Evolutionary conservation across 1,284 basidiomycete genomes (phyloP), one percentile per base, ranked within the genome.

Genomic region (Flammula alnicola): DNA sequence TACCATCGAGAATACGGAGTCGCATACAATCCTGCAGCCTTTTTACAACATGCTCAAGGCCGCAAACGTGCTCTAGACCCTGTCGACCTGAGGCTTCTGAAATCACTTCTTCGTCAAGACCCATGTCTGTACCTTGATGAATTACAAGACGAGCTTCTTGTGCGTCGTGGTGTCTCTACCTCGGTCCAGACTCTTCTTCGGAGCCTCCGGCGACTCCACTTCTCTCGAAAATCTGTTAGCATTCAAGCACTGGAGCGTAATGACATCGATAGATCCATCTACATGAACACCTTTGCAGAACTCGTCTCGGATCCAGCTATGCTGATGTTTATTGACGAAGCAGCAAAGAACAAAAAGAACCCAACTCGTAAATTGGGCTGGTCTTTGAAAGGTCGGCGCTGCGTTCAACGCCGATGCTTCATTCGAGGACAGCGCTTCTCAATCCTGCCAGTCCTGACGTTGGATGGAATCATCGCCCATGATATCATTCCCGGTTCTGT

Each of bases 241-340:
- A 49, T 36, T 2, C 38, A 45, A 22, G 62, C 62, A 4, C 30
- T 61, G 16, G 53, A 66, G 41, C 32, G 37, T 0, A 64, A 63
- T 37, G 60, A 64, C 7, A 38, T 61, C 7, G n/a, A 40, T 10
- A 32, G 49, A 7, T 54, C 62, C 11, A 20, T 55, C 2, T 67
- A 54, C 38, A 67, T 66, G 64, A 60, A 63, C n/a, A 9, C 26
- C 3, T 63, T 67, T 35, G 55, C 47, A 6, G 47, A 52, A 1
- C 40, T 51, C 12, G 44, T 58, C 3, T 32, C 54, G 0, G 48
- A 65, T 48, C 54, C 57, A 11, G 48, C 55, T 7, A 57, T 58
- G 55, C 26, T 63, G 3, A 52, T 68, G 48, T 68, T 68, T 43
- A 25, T 63, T 37, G 61, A 69, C 38, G 54, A 67, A 42, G 60